Conservation (phyloP, 2,329 filamentous ascomycete genomes). For the Gaeumannomyces tritici region DNA sequence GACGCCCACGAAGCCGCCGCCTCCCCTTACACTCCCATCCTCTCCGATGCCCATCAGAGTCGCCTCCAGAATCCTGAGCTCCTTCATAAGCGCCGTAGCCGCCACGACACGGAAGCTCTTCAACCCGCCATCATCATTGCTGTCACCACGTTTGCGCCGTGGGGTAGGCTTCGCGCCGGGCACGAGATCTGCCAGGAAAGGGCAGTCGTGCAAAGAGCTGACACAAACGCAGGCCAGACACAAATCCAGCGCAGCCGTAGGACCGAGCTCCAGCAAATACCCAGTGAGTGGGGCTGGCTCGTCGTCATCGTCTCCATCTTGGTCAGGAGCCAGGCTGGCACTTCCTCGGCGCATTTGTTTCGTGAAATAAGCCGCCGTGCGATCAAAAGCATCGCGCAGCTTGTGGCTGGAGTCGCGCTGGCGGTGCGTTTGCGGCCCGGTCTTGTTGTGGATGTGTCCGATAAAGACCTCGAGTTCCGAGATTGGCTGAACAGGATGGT, state of each 20-base stretch:
- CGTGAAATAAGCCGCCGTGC: constrained; percentile 28
- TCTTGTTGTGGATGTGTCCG: constrained; percentile 43
- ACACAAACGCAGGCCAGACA: constrained; percentile 19
- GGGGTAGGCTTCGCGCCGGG: constrained; percentile 1
- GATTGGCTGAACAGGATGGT: constrained; percentile 32
- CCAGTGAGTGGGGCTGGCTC: background rate
- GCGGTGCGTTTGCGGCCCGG: constrained; percentile 35
- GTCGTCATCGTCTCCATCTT: background rate
- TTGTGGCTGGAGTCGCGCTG: constrained; percentile 42
- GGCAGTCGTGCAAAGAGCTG: constrained; percentile 7
- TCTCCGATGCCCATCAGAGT: constrained; percentile 5
- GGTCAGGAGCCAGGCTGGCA: background rate
- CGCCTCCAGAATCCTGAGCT: constrained; percentile 10
- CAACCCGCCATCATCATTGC: constrained; percentile 6
- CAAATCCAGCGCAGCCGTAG: constrained; percentile 15
- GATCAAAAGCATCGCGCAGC: constrained; percentile 41
- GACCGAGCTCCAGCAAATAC: background rate
- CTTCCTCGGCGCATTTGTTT: constrained; percentile 12
- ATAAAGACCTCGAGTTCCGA: constrained; percentile 45
- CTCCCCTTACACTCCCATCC: background rate
- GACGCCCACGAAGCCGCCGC: constrained; percentile 2
- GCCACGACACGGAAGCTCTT: constrained; percentile 22
- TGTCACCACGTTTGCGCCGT: constrained; percentile 1
- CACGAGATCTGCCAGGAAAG: background rate
- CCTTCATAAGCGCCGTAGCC: constrained; percentile 17